phyloP scores from a whole-genome alignment of 148 eudicot genomes.

The Nepenthes gracilis region DNA sequence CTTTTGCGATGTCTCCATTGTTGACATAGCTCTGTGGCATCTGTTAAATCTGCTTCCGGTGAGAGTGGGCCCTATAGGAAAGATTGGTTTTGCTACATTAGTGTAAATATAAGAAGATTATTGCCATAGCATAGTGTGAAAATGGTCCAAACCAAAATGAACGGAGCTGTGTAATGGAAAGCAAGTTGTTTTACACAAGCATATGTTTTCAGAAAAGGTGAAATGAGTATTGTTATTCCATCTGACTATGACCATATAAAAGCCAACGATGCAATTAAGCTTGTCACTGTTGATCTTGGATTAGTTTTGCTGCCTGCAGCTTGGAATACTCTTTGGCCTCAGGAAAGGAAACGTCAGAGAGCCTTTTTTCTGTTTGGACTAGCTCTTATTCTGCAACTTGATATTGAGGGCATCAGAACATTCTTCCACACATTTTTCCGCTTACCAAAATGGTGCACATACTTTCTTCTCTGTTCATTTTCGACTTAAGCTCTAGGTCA shows the following conservation, averaged over 20 bases:
- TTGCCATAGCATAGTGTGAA: too few relatives aligned
- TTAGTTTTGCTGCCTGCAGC: slow-evolving; percentile 27
- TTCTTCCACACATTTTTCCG: slow-evolving; percentile 86
- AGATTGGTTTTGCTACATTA: too few relatives aligned
- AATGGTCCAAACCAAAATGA: too few relatives aligned
- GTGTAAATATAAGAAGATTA: too few relatives aligned
- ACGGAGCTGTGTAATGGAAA: too few relatives aligned
- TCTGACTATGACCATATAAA: not conserved
- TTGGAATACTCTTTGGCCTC: slow-evolving; percentile 99
- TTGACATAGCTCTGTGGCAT: too few relatives aligned
- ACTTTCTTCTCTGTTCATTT: not conserved
- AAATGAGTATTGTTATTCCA: not conserved
- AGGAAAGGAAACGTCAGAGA: slow-evolving; percentile 91
- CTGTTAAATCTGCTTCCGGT: too few relatives aligned
- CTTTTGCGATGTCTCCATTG: too few relatives aligned
- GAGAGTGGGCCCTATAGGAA: too few relatives aligned
- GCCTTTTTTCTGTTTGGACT: slow-evolving; percentile 93
- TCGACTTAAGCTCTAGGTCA: not conserved
- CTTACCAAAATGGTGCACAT: slow-evolving; percentile 69
- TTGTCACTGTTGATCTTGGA: not conserved
- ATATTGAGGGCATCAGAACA: slow-evolving; percentile 76
- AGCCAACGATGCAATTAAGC: not conserved
- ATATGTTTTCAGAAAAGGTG: too few relatives aligned
- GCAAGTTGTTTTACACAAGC: too few relatives aligned
- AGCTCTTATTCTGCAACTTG: slow-evolving; percentile 81